Conservation (phyloP, 2,329 filamentous ascomycete species). For the Grosmannia huntii region DNA sequence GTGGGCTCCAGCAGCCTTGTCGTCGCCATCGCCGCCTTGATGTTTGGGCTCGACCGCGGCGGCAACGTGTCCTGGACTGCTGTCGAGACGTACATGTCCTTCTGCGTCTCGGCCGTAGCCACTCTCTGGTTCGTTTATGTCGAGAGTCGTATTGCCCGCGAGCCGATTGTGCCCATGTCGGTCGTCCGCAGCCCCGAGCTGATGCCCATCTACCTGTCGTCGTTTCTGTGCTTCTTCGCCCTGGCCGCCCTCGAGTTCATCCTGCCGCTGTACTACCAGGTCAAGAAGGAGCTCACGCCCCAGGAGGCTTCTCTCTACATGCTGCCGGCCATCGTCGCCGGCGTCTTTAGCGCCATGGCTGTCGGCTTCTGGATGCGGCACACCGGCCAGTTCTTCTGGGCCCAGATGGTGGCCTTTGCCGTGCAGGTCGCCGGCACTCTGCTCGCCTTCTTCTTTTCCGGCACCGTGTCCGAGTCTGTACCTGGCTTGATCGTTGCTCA, state of each 20-base stretch:
- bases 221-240: background rate
- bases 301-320: background rate
- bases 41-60: slow-evolving; percentile 1
- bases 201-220: background rate
- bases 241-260: background rate
- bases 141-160: background rate
- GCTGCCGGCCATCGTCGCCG: background rate
- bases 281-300: background rate
- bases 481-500: background rate
- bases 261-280: slow-evolving; percentile 1
- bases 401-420: background rate
- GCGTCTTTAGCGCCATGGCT: background rate
- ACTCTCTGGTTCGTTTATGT: background rate
- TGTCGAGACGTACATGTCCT: background rate
- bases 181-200: background rate
- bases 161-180: background rate
- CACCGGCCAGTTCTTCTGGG: background rate
- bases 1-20: background rate
- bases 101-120: background rate
- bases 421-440: background rate
- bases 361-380: background rate
- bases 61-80: background rate
- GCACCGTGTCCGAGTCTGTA: background rate
- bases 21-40: background rate
- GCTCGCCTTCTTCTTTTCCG: background rate